phyloP scores from a whole-genome alignment of 192 early-diverging fungal genomes.

The Thoreauomyces humboldtii region DNA sequence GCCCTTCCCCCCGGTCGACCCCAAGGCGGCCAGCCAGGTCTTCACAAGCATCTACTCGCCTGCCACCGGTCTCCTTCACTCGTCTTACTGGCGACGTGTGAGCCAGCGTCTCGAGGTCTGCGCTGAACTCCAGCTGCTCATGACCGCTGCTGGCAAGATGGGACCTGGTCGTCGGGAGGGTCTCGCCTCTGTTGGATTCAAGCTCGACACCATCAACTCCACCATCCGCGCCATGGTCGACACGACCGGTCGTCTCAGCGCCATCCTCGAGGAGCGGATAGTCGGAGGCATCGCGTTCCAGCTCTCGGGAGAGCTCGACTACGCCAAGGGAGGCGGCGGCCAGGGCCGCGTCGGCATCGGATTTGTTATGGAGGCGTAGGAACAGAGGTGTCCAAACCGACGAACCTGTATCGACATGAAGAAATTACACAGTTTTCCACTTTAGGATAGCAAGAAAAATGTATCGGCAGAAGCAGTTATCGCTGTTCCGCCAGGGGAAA shows the following conservation, averaged over 20 bases:
- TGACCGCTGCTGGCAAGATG: slow-evolving; percentile 50
- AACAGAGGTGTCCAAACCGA: too few relatives aligned
- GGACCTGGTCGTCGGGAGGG: slow-evolving; percentile 76
- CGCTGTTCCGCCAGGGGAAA: too few relatives aligned
- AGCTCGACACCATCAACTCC: slow-evolving; percentile 91
- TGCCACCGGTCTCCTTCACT: slow-evolving; percentile 59
- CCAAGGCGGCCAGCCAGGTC: slow-evolving; percentile 50
- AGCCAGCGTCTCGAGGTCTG: slow-evolving; percentile 93
- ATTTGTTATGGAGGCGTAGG: slow-evolving; percentile 79
- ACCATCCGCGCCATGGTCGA: slow-evolving; percentile 92
- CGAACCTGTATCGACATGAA: too few relatives aligned
- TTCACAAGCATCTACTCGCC: slow-evolving; percentile 50
- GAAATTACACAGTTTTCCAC: too few relatives aligned
- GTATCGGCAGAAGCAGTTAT: too few relatives aligned
- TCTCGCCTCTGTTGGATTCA: slow-evolving; percentile 91
- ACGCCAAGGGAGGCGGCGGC: slow-evolving; percentile 70
- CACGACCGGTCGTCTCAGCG: slow-evolving; percentile 81
- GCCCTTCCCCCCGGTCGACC: slow-evolving; percentile 52
- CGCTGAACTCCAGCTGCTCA: slow-evolving; percentile 82
- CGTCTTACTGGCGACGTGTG: slow-evolving; percentile 85
- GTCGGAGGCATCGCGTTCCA: slow-evolving; percentile 73
- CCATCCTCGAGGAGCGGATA: slow-evolving; percentile 93
- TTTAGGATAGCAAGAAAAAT: too few relatives aligned
- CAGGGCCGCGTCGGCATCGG: slow-evolving; percentile 70
- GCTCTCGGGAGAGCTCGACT: slow-evolving; percentile 90